phyloP scores from a whole-genome alignment of 1,284 basidiomycete species.

The Vanrija sp. region DNA sequence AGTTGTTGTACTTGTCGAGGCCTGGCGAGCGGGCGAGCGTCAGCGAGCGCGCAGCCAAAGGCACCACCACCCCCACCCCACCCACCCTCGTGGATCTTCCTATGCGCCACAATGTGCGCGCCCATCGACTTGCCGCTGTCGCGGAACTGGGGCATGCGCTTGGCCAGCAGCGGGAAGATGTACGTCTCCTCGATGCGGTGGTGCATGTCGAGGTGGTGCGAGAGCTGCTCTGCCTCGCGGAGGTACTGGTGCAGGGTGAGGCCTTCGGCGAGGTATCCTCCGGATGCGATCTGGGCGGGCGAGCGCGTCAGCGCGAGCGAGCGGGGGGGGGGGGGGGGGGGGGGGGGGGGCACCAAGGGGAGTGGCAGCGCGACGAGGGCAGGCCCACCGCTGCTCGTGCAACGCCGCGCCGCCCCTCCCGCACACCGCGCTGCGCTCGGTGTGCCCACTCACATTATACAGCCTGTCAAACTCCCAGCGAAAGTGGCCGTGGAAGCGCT shows the following conservation, averaged over 20 bases:
- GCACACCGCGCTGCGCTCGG: neutral
- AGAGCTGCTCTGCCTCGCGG: constrained; percentile 51
- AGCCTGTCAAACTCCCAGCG: constrained; percentile 38
- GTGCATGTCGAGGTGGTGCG: constrained; percentile 59
- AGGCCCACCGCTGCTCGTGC: too few species aligned
- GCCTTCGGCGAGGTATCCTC: constrained; percentile 54
- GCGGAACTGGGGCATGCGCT: constrained; percentile 60
- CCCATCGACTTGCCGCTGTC: constrained; percentile 48
- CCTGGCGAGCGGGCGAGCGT: neutral
- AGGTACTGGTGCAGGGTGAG: constrained; percentile 54
- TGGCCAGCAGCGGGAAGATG: constrained; percentile 63
- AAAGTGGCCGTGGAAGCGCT: constrained; percentile 42
- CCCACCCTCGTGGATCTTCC: constrained; percentile 63
- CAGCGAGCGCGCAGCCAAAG: neutral
- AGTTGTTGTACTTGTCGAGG: constrained; percentile 55
- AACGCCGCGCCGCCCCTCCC: too few species aligned
- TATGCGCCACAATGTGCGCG: constrained; percentile 60
- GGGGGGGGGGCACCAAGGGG: too few species aligned
- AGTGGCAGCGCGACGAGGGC: too few species aligned
- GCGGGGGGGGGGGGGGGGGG: too few species aligned
- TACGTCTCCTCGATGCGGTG: constrained; percentile 58
- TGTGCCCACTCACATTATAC: constrained; percentile 31
- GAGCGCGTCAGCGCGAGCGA: neutral
- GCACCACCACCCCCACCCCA: neutral
- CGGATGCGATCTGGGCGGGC: constrained; percentile 52